Percentiles rank a stretch among this genome's conserved stretches.
These are phyloP conservation scores for Boletus sp. DNA, from an alignment of 1,284 basidiomycete genomes.

Conservation along the genomic window DNA sequence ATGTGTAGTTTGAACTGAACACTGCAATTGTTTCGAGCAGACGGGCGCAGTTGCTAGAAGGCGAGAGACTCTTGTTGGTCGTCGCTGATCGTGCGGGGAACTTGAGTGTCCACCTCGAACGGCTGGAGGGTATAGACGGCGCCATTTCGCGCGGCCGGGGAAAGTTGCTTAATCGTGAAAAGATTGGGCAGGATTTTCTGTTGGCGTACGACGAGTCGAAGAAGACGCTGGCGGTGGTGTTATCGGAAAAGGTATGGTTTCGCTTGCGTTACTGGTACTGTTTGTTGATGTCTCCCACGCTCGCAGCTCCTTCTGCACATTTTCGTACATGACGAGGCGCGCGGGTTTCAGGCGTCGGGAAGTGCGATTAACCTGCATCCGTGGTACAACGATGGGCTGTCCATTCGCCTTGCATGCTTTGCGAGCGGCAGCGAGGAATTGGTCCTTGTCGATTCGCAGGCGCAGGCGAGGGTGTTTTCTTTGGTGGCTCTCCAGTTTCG, in stretches of 20 bases:
- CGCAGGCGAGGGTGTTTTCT: conserved; percentile 46
- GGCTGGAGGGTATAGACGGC: conserved; percentile 28
- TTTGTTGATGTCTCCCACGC: background rate
- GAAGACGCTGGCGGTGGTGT: conserved; percentile 43
- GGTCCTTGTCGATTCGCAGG: conserved; percentile 41
- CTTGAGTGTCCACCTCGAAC: conserved; percentile 40
- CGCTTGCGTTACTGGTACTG: background rate
- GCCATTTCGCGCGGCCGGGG: conserved; percentile 29
- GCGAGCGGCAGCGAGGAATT: conserved; percentile 47
- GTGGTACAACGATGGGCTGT: conserved; percentile 40
- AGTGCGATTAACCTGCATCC: conserved; percentile 36
- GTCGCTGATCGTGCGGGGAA: conserved; percentile 34
- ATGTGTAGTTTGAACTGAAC: background rate
- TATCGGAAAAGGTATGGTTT: conserved; percentile 36
- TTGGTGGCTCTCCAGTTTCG: conserved; percentile 48
- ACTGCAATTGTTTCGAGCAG: conserved; percentile 24
- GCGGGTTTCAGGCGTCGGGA: conserved; percentile 36
- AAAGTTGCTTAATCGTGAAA: conserved; percentile 40
- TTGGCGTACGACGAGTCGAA: conserved; percentile 50
- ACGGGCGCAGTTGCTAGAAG: too few relatives aligned
- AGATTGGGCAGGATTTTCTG: conserved; percentile 41
- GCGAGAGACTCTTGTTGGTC: conserved; percentile 42
- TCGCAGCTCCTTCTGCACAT: conserved; percentile 39
- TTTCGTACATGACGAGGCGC: conserved; percentile 43
- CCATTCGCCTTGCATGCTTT: conserved; percentile 34